Evolutionary conservation across 805 yeast genomes (phyloP), one percentile per base, ranked within the genome.

Genomic region (Yamadazyma laniorum): DNA sequence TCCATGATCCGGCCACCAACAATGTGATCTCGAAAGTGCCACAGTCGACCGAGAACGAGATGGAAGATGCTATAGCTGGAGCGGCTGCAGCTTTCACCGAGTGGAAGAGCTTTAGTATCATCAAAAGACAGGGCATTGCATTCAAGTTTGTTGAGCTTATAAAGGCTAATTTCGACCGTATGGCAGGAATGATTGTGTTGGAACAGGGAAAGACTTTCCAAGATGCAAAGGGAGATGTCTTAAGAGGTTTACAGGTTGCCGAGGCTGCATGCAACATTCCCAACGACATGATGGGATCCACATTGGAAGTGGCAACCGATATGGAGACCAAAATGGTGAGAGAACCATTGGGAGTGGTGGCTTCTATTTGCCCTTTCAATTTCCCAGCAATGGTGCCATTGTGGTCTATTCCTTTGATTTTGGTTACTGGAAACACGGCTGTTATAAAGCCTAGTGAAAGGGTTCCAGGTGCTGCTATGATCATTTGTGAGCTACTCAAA

Each of bases 311-410:
- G 13, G 75, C 87, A 22, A 66, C 72, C 13, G 85, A 81, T 51
- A 82, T 82, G 89, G 88, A 82, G 56, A 83, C 90, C 21, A 72
- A 80, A 51, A 80, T 80, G 85, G 83, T 68, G 35, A 75, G 89
- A 50, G 83, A 78, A 58, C 87, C 87, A 30, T 65, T 82, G 43
- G 91, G 91, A 22, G 85, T 83, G 6, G 76, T 83, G 43, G 88
- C 82, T 12, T 83, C 89, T 17, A 84, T 83, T 52, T 78, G 84
- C 47, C 91, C 91, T 15, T 83, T 83, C 69, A 83, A 83, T 65
- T 83, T 83, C 77, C 91, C 91, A 18, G 90, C 87, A 30, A 83
- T 83, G 91, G 85, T 85, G 49, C 83, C 83, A 7, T 67, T 79
- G 49, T 79, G 85, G 85, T 71, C 80, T 18, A 63, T 79, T 39